Base-by-base conservation (phyloP, 805 yeast species). In the Saturnispora kantuleensis region DNA sequence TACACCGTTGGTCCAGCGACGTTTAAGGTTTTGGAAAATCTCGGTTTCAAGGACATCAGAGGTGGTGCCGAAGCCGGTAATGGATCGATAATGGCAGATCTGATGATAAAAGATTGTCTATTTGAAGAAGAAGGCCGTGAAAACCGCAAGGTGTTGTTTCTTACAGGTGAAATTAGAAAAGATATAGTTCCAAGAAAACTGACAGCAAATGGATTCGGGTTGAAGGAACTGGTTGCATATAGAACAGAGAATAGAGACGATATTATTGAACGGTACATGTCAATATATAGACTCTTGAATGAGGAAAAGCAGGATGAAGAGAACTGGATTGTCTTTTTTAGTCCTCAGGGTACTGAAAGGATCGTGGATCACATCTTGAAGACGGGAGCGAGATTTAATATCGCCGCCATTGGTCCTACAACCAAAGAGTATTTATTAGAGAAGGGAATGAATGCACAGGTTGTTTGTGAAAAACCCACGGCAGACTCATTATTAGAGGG, bases 1-100 rank as follows among this genome's bases (percentile, higher is more conserved):
- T 90, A 79, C 56, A 86, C 96, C 0, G 96, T 90, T 5, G 97
- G 97, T 0, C 96, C 96, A 1, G 88, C 95, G 0, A 90, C 97
- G 0, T 73, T 72, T 15, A 65, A 67, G 12, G 76, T 82, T 13
- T 60, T 90, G 10, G 48, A 57, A 2, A 65, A 67, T 6, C 60
- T 77, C 29, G 96, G 96, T 1, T 90, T 88, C 57, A 56, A 46
- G 1, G 73, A 76, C 48, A 73, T 90, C 0, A 62, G 76, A 45
- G 96, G 96, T 3, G 95, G 90, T 1, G 64, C 59, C 0, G 59
- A 73, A 8, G 87, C 95, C 2, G 97, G 97, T 0, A 87, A 86
- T 60, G 97, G 97, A 1, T 63, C 71, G 5, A 65, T 73, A 1
- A 63, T 90, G 31, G 77, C 95, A 0, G 80, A 81, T 18, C 60